Evolutionary conservation across 2,329 filamentous ascomycete species (phyloP).

Genomic region (Pseudogymnoascus sp.): DNA sequence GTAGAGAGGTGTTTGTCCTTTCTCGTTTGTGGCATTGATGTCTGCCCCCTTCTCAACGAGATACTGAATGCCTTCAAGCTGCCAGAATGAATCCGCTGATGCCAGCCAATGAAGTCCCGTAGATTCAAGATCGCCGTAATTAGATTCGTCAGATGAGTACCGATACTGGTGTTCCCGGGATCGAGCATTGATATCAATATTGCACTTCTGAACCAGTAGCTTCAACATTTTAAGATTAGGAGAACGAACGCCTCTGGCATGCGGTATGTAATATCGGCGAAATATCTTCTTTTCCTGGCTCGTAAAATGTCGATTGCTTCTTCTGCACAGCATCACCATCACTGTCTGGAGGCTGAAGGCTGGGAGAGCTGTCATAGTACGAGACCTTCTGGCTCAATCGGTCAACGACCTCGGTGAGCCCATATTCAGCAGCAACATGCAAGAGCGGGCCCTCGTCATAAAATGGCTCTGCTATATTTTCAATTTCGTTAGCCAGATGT

Average conservation of each 20-base stretch:
- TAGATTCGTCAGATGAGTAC: constrained; percentile 9
- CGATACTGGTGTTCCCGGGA: constrained; percentile 13
- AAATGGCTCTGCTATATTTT: neutral
- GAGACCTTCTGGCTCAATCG: neutral
- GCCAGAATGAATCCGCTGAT: constrained; percentile 13
- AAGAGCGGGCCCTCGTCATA: constrained; percentile 8
- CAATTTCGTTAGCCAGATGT: too few relatives aligned
- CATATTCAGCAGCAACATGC: constrained; percentile 13
- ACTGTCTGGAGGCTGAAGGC: constrained; percentile 13
- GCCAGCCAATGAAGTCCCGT: constrained; percentile 14
- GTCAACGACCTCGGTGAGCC: constrained; percentile 13
- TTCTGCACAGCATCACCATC: constrained; percentile 11
- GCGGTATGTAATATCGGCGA: constrained; percentile 24
- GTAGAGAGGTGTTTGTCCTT: constrained; percentile 17
- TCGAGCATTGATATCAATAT: constrained; percentile 28
- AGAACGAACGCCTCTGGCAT: constrained; percentile 23
- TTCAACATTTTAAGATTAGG: constrained; percentile 32
- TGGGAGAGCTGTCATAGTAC: neutral
- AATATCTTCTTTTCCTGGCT: constrained; percentile 8
- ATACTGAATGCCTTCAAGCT: constrained; percentile 13
- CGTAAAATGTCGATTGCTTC: neutral
- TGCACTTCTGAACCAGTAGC: constrained; percentile 30
- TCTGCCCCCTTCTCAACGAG: constrained; percentile 13
- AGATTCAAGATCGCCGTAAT: constrained; percentile 6
- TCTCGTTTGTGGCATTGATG: constrained; percentile 14